Percentiles rank a stretch among this genome's conserved stretches.
phyloP scores from a whole-genome alignment of 768 basidiomycete genomes.

The Tricholoma sp. region DNA sequence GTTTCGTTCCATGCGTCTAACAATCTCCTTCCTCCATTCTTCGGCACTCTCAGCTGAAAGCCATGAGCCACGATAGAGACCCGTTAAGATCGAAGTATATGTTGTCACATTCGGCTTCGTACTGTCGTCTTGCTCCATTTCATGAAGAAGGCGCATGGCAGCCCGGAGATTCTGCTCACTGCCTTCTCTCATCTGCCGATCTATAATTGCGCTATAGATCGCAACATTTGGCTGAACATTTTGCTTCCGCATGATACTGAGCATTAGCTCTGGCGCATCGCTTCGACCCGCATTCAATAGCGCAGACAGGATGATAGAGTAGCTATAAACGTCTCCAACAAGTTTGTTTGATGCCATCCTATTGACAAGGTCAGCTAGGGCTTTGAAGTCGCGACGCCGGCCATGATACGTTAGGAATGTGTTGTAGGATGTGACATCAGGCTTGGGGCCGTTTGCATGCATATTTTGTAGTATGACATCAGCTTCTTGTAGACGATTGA shows the following conservation, averaged over 20 bases:
- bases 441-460: conserved; percentile 47
- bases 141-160: conserved; percentile 64
- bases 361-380: conserved; percentile 52
- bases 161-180: conserved; percentile 48
- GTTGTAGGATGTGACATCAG: conserved; percentile 78
- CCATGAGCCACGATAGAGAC: conserved; percentile 60
- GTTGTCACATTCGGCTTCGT: conserved; percentile 70
- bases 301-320: conserved; percentile 79
- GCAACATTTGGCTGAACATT: conserved; percentile 70
- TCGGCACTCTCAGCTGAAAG: conserved; percentile 37
- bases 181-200: conserved; percentile 59
- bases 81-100: conserved; percentile 76
- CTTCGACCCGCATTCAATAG: conserved; percentile 62
- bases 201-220: conserved; percentile 77
- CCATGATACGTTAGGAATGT: conserved; percentile 69
- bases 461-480: conserved; percentile 38
- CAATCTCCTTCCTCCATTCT: conserved; percentile 44
- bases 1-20: conserved; percentile 52
- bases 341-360: conserved; percentile 51
- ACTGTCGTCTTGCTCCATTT: conserved; percentile 62
- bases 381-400: conserved; percentile 56
- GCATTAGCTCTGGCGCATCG: conserved; percentile 60
- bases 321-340: conserved; percentile 77
- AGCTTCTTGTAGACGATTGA: conserved; percentile 34
- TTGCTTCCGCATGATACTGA: conserved; percentile 72